A percentile compares a stretch with the other conserved stretches of the same genome.
These are phyloP conservation scores for Articulospora tetracladia DNA, from an alignment of 495 filamentous ascomycete species.

Conservation along the genomic window DNA sequence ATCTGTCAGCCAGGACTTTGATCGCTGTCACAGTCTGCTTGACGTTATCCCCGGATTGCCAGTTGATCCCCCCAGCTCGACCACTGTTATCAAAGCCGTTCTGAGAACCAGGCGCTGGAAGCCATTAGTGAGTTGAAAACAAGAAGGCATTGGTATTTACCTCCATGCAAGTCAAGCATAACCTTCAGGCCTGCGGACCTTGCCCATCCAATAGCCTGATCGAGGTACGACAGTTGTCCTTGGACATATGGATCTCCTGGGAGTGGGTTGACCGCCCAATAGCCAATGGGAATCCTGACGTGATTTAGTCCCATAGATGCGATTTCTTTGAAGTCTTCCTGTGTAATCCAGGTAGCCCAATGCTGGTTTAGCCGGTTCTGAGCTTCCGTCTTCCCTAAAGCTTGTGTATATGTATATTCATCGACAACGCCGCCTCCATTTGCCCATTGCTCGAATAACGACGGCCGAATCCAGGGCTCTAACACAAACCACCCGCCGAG, in stretches of 20 bases:
- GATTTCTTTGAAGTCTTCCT: conserved; percentile 65
- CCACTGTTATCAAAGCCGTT: conserved; percentile 83
- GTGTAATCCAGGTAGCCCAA: conserved; percentile 63
- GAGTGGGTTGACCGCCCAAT: conserved; percentile 63
- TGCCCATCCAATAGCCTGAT: conserved; percentile 68
- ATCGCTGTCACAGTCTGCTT: conserved; percentile 55
- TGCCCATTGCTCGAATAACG: conserved; percentile 49
- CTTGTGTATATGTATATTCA: conserved; percentile 54
- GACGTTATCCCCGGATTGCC: conserved; percentile 57
- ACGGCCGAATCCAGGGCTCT: conserved; percentile 62
- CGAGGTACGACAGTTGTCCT: conserved; percentile 64
- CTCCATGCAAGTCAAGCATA: conserved; percentile 68
- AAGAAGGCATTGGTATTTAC: conserved; percentile 34
- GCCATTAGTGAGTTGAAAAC: conserved; percentile 1
- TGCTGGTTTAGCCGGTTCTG: conserved; percentile 43
- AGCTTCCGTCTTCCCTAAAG: conserved; percentile 48
- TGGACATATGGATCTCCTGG: conserved; percentile 67
- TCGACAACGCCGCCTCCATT: conserved; percentile 45
- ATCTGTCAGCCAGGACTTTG: conserved; percentile 53
- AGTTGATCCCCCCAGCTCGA: conserved; percentile 57
- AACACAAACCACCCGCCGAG: conserved; percentile 56
- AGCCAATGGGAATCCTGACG: conserved; percentile 75
- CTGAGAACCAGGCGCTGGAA: conserved; percentile 65
- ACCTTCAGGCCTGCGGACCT: conserved; percentile 57
- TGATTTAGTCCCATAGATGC: conserved; percentile 64